Evolutionary conservation across 257 asterid species (phyloP).

Genomic region (Nicotiana tabacum): DNA sequence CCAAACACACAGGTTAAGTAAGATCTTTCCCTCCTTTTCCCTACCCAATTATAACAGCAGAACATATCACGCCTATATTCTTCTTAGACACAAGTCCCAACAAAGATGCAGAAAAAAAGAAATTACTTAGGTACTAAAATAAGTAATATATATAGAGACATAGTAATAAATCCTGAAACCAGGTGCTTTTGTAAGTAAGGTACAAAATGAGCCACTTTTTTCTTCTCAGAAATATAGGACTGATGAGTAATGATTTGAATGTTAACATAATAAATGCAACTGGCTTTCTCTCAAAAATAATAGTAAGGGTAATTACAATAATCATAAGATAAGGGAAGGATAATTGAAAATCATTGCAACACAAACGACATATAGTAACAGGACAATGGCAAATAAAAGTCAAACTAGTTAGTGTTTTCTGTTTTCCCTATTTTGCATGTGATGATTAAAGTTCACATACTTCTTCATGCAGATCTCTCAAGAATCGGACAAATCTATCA

Average conservation of each 20-base stretch:
- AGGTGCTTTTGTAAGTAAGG: not conserved
- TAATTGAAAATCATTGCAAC: not conserved
- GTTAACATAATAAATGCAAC: not conserved
- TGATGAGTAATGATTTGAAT: not conserved
- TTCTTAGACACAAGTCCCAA: not conserved
- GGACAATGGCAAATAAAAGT: not conserved
- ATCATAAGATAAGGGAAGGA: not conserved
- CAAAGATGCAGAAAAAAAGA: not conserved
- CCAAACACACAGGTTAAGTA: not conserved
- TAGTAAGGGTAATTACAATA: not conserved
- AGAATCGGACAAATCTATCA: slow-evolving; percentile 64
- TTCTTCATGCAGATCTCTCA: slow-evolving; percentile 73
- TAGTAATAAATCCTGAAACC: not conserved
- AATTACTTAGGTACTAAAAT: not conserved
- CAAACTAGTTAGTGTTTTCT: not conserved
- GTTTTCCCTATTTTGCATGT: not conserved
- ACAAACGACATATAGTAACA: not conserved
- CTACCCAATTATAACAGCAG: not conserved
- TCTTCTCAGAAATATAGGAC: not conserved
- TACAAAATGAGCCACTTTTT: not conserved
- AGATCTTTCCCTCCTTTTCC: not conserved
- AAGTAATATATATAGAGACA: not conserved
- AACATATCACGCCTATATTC: not conserved
- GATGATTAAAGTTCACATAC: slow-evolving; percentile 32
- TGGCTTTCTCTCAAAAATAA: not conserved